Percentiles rank a stretch among this genome's conserved stretches.
Evolutionary conservation across 1,284 basidiomycete species (phyloP).

Genomic region (Sporisorium graminicola): DNA sequence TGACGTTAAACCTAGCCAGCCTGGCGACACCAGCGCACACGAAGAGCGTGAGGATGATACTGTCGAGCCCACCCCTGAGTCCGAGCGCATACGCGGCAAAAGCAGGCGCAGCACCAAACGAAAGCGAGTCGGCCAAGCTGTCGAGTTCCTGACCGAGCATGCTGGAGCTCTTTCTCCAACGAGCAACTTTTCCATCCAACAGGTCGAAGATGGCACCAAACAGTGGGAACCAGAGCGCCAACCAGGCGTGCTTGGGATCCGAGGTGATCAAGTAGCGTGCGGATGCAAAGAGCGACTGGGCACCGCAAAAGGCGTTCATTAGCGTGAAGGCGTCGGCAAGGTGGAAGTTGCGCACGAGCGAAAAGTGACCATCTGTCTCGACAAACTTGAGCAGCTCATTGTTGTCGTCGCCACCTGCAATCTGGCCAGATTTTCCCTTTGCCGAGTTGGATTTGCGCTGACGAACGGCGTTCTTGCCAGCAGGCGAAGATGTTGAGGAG

Average conservation of each 20-base stretch:
- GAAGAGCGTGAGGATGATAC: constrained; percentile 85
- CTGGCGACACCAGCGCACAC: constrained; percentile 96
- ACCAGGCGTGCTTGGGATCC: constrained; percentile 75
- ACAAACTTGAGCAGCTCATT: constrained; percentile 62
- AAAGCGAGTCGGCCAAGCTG: constrained; percentile 95
- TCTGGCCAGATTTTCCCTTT: neutral
- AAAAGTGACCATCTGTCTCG: constrained; percentile 68
- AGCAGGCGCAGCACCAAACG: constrained; percentile 96
- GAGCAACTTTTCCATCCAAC: constrained; percentile 95
- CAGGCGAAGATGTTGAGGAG: constrained; percentile 10
- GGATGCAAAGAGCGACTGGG: constrained; percentile 92
- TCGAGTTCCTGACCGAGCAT: constrained; percentile 99
- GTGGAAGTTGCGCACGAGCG: constrained; percentile 83
- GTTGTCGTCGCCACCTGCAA: neutral
- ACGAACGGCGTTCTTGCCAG: constrained; percentile 22
- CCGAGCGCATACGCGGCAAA: constrained; percentile 92
- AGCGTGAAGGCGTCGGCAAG: constrained; percentile 99
- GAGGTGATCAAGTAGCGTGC: constrained; percentile 86
- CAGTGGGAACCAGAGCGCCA: constrained; percentile 87
- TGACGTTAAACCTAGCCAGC: constrained; percentile 97
- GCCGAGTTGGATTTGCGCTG: constrained; percentile 32
- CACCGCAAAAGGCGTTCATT: constrained; percentile 99
- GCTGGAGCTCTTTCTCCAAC: constrained; percentile 93
- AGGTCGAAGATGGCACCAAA: constrained; percentile 99
- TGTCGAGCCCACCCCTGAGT: constrained; percentile 88